Percentiles rank a stretch among this genome's conserved stretches.
These are phyloP conservation scores for Dalbergia oliveri DNA, from an alignment of 306 rosid genomes.

Conservation along the genomic window DNA sequence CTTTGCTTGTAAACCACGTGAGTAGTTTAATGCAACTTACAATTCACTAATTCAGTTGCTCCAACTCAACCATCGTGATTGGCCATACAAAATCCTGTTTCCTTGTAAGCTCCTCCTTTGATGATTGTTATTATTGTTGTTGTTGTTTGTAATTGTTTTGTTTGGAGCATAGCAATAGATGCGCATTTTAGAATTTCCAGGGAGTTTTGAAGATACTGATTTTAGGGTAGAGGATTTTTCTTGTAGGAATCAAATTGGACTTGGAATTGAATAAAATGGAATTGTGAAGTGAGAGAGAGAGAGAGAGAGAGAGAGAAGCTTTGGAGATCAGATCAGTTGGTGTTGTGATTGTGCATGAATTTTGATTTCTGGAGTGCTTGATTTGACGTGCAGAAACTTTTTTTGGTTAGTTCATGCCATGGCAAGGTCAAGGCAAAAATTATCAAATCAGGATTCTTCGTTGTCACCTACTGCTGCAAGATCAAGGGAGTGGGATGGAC, in stretches of 20 bases:
- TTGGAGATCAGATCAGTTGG: conserved; percentile 29
- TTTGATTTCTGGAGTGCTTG: conserved; percentile 46
- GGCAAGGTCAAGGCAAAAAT: conserved; percentile 74
- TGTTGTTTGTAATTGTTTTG: neutral
- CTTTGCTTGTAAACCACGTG: conserved; percentile 24
- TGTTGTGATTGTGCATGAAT: neutral
- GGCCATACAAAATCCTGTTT: neutral
- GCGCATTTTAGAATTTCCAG: neutral
- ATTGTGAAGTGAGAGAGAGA: conserved; percentile 26
- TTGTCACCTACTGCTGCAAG: conserved; percentile 78
- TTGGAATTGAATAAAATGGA: conserved; percentile 19
- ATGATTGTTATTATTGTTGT: neutral
- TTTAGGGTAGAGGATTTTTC: conserved; percentile 26
- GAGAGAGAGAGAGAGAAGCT: conserved; percentile 30
- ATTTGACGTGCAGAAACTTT: conserved; percentile 55
- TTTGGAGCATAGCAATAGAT: neutral
- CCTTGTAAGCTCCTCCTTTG: neutral
- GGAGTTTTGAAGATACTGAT: conserved; percentile 27
- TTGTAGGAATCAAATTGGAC: conserved; percentile 13
- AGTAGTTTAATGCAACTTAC: conserved; percentile 12
- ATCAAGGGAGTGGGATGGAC: conserved; percentile 87
- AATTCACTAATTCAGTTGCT: conserved; percentile 32
- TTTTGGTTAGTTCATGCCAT: conserved; percentile 66
- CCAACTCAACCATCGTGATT: neutral
- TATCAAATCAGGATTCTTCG: conserved; percentile 77